A percentile compares a stretch with the other conserved stretches of the same genome.
Conservation (phyloP, 352 stramenopile genomes). For the Phytopythium sindhum region DNA sequence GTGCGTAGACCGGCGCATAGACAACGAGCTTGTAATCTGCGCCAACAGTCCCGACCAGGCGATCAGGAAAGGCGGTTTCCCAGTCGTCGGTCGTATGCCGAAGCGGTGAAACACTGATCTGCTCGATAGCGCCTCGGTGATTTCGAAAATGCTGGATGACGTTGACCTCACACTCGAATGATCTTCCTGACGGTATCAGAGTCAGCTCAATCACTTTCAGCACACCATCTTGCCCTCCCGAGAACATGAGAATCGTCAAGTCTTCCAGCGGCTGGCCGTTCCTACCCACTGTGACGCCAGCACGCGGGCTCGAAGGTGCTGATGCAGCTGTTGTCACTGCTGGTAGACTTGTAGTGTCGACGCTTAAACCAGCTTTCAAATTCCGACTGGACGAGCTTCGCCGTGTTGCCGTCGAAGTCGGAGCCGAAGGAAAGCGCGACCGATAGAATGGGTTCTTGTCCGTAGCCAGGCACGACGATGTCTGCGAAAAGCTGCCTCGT, state of each 20-base stretch:
- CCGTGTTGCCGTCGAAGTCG: constrained; percentile 20
- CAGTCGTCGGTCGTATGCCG: constrained; percentile 17
- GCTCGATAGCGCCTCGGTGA: constrained; percentile 56
- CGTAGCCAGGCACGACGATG: constrained; percentile 33
- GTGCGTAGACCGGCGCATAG: constrained; percentile 53
- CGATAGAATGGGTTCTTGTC: constrained; percentile 66
- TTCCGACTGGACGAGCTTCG: constrained; percentile 33
- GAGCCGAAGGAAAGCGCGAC: constrained; percentile 34
- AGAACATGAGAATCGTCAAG: constrained; percentile 57
- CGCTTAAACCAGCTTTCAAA: constrained; percentile 9
- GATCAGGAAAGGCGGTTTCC: constrained; percentile 36
- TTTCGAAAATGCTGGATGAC: constrained; percentile 56
- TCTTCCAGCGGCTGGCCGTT: not conserved
- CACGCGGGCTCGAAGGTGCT: constrained; percentile 23
- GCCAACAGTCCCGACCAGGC: constrained; percentile 60
- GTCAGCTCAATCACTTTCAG: constrained; percentile 53
- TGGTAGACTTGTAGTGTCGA: not conserved
- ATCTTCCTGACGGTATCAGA: constrained; percentile 21
- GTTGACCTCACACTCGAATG: constrained; percentile 38
- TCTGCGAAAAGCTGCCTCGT: not conserved
- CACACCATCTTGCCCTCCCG: constrained; percentile 54
- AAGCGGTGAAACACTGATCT: constrained; percentile 56
- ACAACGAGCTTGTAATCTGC: constrained; percentile 55
- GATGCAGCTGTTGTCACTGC: constrained; percentile 9
- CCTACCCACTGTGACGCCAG: not conserved